These are phyloP conservation scores for Dipteronia dyeriana DNA, from an alignment of 345 rosid genomes.

Conservation along the genomic window DNA sequence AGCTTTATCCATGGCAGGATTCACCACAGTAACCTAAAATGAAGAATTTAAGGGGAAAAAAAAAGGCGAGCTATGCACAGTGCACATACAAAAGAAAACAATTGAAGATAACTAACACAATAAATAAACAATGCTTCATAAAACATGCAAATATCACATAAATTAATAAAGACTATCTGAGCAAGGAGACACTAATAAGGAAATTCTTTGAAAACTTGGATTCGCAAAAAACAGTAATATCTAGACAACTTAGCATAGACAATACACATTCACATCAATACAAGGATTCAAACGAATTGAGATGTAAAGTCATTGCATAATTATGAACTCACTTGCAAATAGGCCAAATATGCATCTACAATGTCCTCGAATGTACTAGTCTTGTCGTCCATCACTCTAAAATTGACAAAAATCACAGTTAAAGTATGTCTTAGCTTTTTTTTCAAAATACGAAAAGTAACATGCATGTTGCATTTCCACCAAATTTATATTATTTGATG, in stretches of 20 bases:
- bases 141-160: not conserved
- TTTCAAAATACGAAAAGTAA: not conserved
- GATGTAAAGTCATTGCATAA: constrained; percentile 10
- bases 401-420: not conserved
- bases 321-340: constrained; percentile 64
- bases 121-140: not conserved
- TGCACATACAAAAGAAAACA: constrained; percentile 7
- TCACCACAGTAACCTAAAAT: constrained; percentile 71
- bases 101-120: not conserved
- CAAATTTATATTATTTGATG: not conserved
- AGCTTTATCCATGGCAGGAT: constrained; percentile 93
- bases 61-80: not conserved
- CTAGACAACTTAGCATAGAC: not conserved
- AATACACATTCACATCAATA: not conserved
- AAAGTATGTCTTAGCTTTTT: constrained; percentile 11
- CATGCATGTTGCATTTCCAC: not conserved
- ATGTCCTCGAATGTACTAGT: constrained; percentile 80
- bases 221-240: not conserved
- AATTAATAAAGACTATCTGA: not conserved
- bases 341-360: constrained; percentile 85
- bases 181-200: not conserved
- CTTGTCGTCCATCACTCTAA: constrained; percentile 69
- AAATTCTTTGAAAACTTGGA: not conserved
- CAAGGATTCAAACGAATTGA: constrained; percentile 12
- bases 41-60: not conserved